Percentiles rank a stretch among this genome's conserved stretches.
These are phyloP conservation scores for Phoma sp. DNA, from an alignment of 2,329 filamentous ascomycete genomes.

Conservation along the genomic window DNA sequence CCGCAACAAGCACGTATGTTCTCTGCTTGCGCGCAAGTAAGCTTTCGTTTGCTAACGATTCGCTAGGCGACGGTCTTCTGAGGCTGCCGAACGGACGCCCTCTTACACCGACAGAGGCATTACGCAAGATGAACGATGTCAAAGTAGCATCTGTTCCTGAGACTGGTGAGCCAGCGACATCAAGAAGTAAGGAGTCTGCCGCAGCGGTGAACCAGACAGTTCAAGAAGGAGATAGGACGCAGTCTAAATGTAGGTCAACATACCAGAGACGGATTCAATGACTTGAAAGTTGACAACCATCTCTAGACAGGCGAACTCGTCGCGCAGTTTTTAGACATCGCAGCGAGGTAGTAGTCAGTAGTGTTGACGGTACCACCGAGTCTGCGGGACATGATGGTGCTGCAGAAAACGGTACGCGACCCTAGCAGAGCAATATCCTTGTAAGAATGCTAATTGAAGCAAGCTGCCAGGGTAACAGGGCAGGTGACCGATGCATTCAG, in stretches of 20 bases:
- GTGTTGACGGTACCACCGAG: neutral
- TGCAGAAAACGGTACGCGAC: neutral
- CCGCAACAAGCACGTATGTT: neutral
- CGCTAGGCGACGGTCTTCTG: neutral
- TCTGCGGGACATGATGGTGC: neutral
- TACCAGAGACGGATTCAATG: too few species aligned
- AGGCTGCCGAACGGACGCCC: neutral
- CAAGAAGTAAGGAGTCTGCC: neutral
- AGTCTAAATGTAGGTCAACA: too few species aligned
- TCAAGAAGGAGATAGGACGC: neutral
- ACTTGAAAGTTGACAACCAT: neutral
- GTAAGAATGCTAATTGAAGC: neutral
- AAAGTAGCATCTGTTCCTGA: neutral
- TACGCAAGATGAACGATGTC: neutral
- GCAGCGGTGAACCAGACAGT: neutral
- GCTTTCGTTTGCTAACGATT: neutral
- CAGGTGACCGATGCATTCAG: neutral
- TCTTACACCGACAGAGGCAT: neutral
- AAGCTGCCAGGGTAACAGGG: neutral
- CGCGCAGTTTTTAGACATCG: neutral
- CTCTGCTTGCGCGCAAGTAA: accelerated
- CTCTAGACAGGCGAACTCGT: neutral
- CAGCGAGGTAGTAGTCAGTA: neutral
- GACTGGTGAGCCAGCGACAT: too few species aligned
- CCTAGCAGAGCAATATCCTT: neutral